Evolutionary conservation across 1,139 yeast genomes (phyloP).

Genomic region (Kurtzmaniella quercitrusa): DNA sequence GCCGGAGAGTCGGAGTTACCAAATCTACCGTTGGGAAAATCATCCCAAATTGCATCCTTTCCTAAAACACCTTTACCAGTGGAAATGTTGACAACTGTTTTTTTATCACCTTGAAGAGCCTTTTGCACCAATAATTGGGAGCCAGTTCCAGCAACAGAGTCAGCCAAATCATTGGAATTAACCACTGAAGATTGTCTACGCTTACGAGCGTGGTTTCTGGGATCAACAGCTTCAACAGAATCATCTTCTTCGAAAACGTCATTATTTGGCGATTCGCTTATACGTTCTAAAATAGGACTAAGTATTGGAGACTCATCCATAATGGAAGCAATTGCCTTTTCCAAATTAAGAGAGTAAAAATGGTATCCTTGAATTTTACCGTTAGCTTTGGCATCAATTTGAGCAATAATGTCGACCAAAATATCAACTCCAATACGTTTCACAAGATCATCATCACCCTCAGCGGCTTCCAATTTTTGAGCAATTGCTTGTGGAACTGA

Average conservation of each 20-base stretch:
- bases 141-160: conserved; percentile 17
- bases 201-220: conserved; percentile 8
- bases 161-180: conserved; percentile 46
- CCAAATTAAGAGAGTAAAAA: conserved; percentile 85
- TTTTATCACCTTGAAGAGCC: conserved; percentile 34
- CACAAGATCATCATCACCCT: conserved; percentile 78
- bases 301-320: conserved; percentile 57
- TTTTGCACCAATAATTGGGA: conserved; percentile 8
- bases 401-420: conserved; percentile 58
- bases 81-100: conserved; percentile 68
- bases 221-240: conserved; percentile 10
- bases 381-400: conserved; percentile 49
- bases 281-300: conserved; percentile 21
- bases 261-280: conserved; percentile 17
- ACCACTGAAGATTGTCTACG: conserved; percentile 45
- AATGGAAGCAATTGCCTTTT: conserved; percentile 84
- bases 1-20: conserved; percentile 98
- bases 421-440: conserved; percentile 80
- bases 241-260: conserved; percentile 26
- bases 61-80: conserved; percentile 84
- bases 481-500: conserved; percentile 56
- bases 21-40: conserved; percentile 94
- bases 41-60: conserved; percentile 97
- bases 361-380: conserved; percentile 75
- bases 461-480: conserved; percentile 49